phyloP scores from a whole-genome alignment of 345 rosid genomes.

The Erucastrum elatum region DNA sequence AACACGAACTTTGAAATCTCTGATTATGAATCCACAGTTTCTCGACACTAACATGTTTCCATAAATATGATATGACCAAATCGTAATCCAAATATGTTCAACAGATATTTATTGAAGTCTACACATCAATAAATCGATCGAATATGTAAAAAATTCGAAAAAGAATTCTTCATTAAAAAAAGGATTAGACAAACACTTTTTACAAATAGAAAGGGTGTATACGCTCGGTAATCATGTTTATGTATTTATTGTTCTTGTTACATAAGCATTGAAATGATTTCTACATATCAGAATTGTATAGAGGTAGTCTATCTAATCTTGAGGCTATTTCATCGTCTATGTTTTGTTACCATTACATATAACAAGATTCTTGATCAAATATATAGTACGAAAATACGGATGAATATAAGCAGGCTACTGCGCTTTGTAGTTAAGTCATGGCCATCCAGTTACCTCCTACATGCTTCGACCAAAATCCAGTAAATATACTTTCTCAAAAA shows the following conservation, averaged over 20 bases:
- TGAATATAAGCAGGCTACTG: neutral
- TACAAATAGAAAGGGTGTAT: neutral
- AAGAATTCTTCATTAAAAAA: neutral
- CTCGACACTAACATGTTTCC: neutral
- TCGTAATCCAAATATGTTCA: neutral
- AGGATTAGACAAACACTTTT: neutral
- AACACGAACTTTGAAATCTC: neutral
- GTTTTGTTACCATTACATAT: neutral
- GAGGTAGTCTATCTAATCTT: too few relatives aligned
- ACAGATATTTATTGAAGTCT: neutral
- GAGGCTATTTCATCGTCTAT: too few relatives aligned
- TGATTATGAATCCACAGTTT: neutral
- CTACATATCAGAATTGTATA: too few relatives aligned
- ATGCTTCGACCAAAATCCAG: conserved; percentile 11
- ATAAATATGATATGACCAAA: neutral
- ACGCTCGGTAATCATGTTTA: neutral
- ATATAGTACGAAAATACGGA: neutral
- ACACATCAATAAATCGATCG: neutral
- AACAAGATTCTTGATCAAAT: neutral
- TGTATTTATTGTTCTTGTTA: neutral
- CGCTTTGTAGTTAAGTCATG: neutral
- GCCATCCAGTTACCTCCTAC: neutral
- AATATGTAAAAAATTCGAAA: neutral
- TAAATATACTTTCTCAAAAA: neutral
- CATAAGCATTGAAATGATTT: too few relatives aligned